Base-by-base conservation (phyloP, 371 early-diverging fungal genomes). In the Amoeboaphelidium protococcarum region DNA sequence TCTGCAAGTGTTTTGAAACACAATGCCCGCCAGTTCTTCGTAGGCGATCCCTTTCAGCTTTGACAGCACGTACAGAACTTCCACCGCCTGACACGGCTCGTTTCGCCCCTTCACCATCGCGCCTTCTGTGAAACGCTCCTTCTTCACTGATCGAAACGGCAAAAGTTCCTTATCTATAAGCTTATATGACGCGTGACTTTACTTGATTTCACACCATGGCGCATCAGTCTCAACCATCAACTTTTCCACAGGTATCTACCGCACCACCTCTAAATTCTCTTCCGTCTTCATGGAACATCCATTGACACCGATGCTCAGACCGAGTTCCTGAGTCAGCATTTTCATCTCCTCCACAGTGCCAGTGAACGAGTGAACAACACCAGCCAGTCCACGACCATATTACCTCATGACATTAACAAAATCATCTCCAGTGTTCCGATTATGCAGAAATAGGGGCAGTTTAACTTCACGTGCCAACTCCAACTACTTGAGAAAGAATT, bases 181-280 rank as follows among this genome's bases (percentile, higher is more conserved):
- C 45, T 66, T 59, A 56, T 60, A 67, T 1, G 82, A 78, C 2
- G 83, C 82, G 55, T 90, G 90, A 0, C 84, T 83, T 3, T 80
- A 77, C 41, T 84, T 67, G 50, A 92, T 82, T 47, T 83, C 86
- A 58, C 97, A 97, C 76, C 84, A 90, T 12, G 91, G 91, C 3
- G 79, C 82, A 67, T 89, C 90, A 21, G 96, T 95, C 62, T 95
- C 98, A 44, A 98, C 51, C 73, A 96, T 69, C 16, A 98, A 52
- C 26, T 65, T 60, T 24, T 90, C 79, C 27, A 73, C 49, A 12
- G 96, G 95, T 22, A 96, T 73, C n/a, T 57, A 57, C 47, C 67
- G 70, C 3, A 82, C 76, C 0, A 82, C 78, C 1, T 76, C 67
- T 2, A 89, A 40, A 52, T 82, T 82, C 26, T 80, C 83, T 42